These are phyloP conservation scores for Triticum turgidum DNA, from an alignment of 176 grass and related monocot genomes.

Conservation along the genomic window DNA sequence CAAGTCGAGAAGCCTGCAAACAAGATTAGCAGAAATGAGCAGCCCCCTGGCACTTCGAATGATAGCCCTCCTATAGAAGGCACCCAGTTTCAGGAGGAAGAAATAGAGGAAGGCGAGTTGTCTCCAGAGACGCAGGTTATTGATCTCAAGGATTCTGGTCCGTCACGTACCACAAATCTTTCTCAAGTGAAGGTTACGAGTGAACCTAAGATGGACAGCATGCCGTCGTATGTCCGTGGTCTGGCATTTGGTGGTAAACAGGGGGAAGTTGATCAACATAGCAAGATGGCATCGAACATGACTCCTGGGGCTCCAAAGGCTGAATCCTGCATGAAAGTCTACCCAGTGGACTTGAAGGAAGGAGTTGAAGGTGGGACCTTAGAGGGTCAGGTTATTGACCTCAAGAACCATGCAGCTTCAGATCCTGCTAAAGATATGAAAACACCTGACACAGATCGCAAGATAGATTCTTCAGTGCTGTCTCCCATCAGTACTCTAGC, in stretches of 20 bases:
- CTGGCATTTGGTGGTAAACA: slow-evolving; percentile 10
- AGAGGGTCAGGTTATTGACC: not conserved
- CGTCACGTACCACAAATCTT: slow-evolving; percentile 22
- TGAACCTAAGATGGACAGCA: slow-evolving; percentile 1
- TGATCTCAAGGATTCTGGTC: slow-evolving; percentile 50
- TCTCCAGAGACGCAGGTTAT: slow-evolving; percentile 57
- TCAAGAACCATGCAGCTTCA: not conserved
- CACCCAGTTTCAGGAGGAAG: slow-evolving; percentile 67
- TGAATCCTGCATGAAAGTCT: slow-evolving; percentile 3
- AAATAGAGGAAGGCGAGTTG: slow-evolving; percentile 88
- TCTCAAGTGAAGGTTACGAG: slow-evolving; percentile 3
- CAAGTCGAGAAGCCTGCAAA: slow-evolving; percentile 46
- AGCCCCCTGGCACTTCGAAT: slow-evolving; percentile 1
- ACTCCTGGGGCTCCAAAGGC: not conserved
- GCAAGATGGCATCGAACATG: not conserved
- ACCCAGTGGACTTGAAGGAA: not conserved
- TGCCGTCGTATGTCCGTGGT: not conserved
- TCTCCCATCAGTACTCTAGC: slow-evolving; percentile 1
- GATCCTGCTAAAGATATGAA: not conserved
- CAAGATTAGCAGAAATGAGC: slow-evolving; percentile 23
- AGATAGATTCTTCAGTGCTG: not conserved
- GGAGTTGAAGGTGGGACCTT: not conserved
- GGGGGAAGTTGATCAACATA: not conserved
- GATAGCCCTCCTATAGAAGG: slow-evolving; percentile 38
- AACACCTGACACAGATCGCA: not conserved